Percentiles rank a stretch among this genome's conserved stretches.
Conservation (phyloP, 2,329 filamentous ascomycete genomes). For the Leptographium wingfieldii region DNA sequence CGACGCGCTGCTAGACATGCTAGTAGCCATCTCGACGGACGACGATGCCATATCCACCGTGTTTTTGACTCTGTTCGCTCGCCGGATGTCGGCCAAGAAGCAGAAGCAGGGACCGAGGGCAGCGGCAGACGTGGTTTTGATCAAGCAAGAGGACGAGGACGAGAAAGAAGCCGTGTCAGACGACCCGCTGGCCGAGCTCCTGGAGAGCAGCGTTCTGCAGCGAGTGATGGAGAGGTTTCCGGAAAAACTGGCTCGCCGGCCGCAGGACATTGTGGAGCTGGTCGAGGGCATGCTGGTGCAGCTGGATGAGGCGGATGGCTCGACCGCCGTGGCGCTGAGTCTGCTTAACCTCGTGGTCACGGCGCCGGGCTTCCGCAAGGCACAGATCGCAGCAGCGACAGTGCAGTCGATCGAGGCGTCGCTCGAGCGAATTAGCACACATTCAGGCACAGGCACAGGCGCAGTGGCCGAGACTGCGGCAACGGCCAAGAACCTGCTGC, state of each 20-base stretch:
- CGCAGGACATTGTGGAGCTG: slow-evolving; percentile 52
- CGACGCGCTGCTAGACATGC: slow-evolving; percentile 32
- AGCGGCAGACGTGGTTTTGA: not conserved
- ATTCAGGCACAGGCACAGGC: slow-evolving; percentile 10
- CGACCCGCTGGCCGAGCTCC: slow-evolving; percentile 35
- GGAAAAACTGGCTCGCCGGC: slow-evolving; percentile 50
- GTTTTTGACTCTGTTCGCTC: slow-evolving; percentile 46
- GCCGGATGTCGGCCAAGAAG: slow-evolving; percentile 35
- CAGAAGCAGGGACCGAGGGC: slow-evolving; percentile 12
- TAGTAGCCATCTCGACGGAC: slow-evolving; percentile 36
- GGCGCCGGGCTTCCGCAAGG: slow-evolving; percentile 40
- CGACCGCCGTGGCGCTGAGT: slow-evolving; percentile 42
- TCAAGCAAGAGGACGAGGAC: not conserved
- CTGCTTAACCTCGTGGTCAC: slow-evolving; percentile 49
- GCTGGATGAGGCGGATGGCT: slow-evolving; percentile 29
- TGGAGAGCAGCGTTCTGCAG: slow-evolving; percentile 50
- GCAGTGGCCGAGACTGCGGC: slow-evolving; percentile 21
- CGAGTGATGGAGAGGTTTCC: slow-evolving; percentile 51
- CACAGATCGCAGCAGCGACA: slow-evolving; percentile 27
- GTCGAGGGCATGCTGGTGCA: slow-evolving; percentile 46
- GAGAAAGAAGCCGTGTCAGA: slow-evolving; percentile 17
- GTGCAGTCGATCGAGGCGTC: slow-evolving; percentile 35
- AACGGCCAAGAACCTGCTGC: slow-evolving; percentile 42
- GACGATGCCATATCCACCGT: slow-evolving; percentile 45
- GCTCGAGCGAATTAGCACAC: slow-evolving; percentile 29